Evolutionary conservation across 495 filamentous ascomycete genomes (phyloP).

Genomic region (Aspergillus wentii): DNA sequence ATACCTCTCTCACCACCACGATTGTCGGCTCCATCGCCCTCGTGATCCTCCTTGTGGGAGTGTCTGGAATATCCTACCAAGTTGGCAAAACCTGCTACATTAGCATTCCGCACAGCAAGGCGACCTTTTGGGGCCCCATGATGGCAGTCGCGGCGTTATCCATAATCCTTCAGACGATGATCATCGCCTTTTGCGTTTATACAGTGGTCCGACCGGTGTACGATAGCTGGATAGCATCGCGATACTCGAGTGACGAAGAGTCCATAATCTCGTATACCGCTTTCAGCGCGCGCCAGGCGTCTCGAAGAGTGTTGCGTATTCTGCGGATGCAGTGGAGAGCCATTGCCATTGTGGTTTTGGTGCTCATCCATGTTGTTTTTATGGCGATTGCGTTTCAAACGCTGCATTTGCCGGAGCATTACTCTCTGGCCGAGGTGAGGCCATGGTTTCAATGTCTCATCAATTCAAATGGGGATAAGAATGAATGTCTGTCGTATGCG

Average conservation of each 20-base stretch:
- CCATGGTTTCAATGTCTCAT: slow-evolving; percentile 5
- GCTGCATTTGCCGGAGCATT: neutral
- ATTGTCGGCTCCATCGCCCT: slow-evolving; percentile 61
- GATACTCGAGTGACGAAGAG: too few species aligned
- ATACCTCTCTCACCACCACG: slow-evolving; percentile 56
- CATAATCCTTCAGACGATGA: slow-evolving; percentile 64
- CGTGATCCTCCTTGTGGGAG: slow-evolving; percentile 23
- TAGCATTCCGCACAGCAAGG: slow-evolving; percentile 65
- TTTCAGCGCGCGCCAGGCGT: slow-evolving; percentile 68
- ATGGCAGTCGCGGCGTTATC: slow-evolving; percentile 67
- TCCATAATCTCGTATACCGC: too few species aligned
- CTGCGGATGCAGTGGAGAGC: slow-evolving; percentile 80
- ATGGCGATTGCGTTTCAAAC: slow-evolving; percentile 1
- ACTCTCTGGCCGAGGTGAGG: neutral
- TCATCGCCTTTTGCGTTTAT: slow-evolving; percentile 81
- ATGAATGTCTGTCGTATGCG: neutral
- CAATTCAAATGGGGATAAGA: neutral
- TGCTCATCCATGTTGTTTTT: slow-evolving; percentile 61
- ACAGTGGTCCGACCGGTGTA: too few species aligned
- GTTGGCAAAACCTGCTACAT: slow-evolving; percentile 79
- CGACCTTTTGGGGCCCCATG: slow-evolving; percentile 77
- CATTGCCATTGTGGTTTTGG: slow-evolving; percentile 72
- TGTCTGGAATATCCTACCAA: slow-evolving; percentile 80
- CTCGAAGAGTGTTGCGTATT: slow-evolving; percentile 67
- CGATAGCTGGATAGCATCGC: too few species aligned